phyloP scores from a whole-genome alignment of 805 yeast species.

The Saturnispora halmiae region DNA sequence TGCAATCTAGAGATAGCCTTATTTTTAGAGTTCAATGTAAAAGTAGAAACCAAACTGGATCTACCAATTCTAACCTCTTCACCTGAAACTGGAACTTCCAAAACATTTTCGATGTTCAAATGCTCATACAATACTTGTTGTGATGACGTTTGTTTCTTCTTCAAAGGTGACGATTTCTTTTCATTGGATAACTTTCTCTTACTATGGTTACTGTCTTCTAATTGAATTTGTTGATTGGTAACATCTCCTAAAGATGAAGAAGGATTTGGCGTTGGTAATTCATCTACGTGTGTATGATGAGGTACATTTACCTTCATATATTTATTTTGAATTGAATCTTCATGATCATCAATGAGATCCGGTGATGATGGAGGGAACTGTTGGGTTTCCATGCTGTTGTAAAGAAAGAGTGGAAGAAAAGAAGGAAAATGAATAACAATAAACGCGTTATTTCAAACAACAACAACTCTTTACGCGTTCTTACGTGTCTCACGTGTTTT shows the following conservation, averaged over 20 bases:
- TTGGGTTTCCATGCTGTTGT: constrained; percentile 6
- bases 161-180: neutral
- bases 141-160: too few relatives aligned
- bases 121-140: too few relatives aligned
- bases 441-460: neutral
- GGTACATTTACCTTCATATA: neutral
- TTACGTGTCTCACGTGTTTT: constrained; percentile 4
- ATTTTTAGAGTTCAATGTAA: constrained; percentile 37
- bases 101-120: constrained; percentile 4
- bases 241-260: constrained; percentile 42
- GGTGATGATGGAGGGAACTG: constrained; percentile 32
- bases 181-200: constrained; percentile 1
- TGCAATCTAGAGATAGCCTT: constrained; percentile 63
- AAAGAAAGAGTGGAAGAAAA: neutral
- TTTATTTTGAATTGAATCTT: neutral
- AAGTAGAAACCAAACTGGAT: constrained; percentile 52
- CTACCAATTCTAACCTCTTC: constrained; percentile 49
- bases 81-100: constrained; percentile 32
- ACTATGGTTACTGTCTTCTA: neutral
- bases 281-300: constrained; percentile 10
- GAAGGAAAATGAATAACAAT: neutral
- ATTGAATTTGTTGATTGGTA: constrained; percentile 10
- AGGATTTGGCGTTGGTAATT: constrained; percentile 68
- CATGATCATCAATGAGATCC: constrained; percentile 14
- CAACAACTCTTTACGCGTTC: too few relatives aligned